phyloP scores from a whole-genome alignment of 805 yeast genomes.

The Metschnikowia koreensis region DNA sequence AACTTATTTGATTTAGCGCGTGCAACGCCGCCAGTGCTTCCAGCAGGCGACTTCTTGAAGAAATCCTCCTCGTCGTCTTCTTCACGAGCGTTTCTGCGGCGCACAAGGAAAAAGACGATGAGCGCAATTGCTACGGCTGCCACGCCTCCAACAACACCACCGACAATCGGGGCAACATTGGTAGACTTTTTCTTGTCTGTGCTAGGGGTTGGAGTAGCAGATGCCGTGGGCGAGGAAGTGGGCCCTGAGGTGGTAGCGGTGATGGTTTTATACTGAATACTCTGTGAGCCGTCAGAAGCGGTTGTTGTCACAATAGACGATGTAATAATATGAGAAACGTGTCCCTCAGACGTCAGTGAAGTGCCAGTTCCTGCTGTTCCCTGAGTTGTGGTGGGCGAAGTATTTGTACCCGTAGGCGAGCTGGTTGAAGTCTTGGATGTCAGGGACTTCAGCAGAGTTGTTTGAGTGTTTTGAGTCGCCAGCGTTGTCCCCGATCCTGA shows the following conservation, averaged over 20 bases:
- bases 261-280: conserved; percentile 12
- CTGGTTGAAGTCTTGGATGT: conserved; percentile 10
- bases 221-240: neutral
- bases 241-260: conserved; percentile 14
- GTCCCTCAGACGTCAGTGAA: conserved; percentile 1
- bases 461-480: neutral
- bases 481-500: neutral
- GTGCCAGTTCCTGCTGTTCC: conserved; percentile 1
- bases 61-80: conserved; percentile 45
- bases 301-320: neutral
- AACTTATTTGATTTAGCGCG: conserved; percentile 24
- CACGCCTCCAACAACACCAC: conserved; percentile 47
- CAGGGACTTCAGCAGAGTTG: conserved; percentile 3
- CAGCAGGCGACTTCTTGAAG: conserved; percentile 26
- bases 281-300: conserved; percentile 1
- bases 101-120: conserved; percentile 31
- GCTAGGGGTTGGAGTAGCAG: neutral
- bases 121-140: conserved; percentile 27
- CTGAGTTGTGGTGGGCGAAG: neutral
- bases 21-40: conserved; percentile 39
- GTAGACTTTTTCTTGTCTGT: conserved; percentile 21
- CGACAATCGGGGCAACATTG: conserved; percentile 42
- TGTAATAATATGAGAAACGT: neutral
- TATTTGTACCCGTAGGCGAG: conserved; percentile 3
- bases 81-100: conserved; percentile 48